phyloP scores from a whole-genome alignment of 768 basidiomycete species.

The Mycena alexandri region DNA sequence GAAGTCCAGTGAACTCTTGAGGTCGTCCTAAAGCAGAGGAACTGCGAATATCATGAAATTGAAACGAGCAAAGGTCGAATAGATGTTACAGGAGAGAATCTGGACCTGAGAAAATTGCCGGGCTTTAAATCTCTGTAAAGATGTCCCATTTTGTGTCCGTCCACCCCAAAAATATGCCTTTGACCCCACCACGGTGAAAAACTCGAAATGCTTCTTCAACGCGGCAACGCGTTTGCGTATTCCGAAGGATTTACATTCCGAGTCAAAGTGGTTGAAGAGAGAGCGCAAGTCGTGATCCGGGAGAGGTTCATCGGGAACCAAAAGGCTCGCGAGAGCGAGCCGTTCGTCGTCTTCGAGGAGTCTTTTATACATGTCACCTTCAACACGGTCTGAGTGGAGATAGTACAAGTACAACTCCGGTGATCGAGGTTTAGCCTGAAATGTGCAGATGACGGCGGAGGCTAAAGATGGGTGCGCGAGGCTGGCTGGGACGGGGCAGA shows the following conservation, averaged over 20 bases:
- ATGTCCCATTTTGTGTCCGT: slow-evolving; percentile 2
- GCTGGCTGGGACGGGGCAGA: background rate
- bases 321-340: too few relatives aligned
- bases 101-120: too few relatives aligned
- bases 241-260: slow-evolving; percentile 4
- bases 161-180: slow-evolving; percentile 8
- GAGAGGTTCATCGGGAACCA: too few relatives aligned
- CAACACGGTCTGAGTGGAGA: background rate
- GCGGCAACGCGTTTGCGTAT: slow-evolving; percentile 10
- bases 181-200: slow-evolving; percentile 4
- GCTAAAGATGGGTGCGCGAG: background rate
- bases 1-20: too few relatives aligned
- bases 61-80: too few relatives aligned
- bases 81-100: too few relatives aligned
- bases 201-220: background rate
- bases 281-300: too few relatives aligned
- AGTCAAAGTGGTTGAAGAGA: too few relatives aligned
- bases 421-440: background rate
- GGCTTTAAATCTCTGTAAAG: background rate
- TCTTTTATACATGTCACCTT: too few relatives aligned
- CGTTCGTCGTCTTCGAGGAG: too few relatives aligned
- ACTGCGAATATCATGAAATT: too few relatives aligned
- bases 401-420: slow-evolving; percentile 26
- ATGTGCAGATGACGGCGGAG: slow-evolving; percentile 21
- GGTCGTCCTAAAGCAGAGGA: too few relatives aligned